phyloP scores from a whole-genome alignment of 2,329 filamentous ascomycete species.

The Xylaria sp. region DNA sequence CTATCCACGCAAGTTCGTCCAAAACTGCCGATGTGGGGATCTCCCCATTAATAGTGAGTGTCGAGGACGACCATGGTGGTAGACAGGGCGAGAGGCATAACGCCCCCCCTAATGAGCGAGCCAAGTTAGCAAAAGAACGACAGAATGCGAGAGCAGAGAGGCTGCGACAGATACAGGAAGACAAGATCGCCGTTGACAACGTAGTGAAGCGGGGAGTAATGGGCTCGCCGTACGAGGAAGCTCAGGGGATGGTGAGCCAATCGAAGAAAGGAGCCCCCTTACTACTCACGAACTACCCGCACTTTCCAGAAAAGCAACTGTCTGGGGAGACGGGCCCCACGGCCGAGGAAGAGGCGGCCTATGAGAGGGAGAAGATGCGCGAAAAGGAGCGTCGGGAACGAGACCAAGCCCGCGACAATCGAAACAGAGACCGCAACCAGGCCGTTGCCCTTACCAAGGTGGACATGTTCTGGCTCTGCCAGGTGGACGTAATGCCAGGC shows the following conservation, averaged over 20 bases:
- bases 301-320: constrained; percentile 7
- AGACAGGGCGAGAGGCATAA: neutral
- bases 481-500: constrained; percentile 15
- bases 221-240: constrained; percentile 27
- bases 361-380: constrained; percentile 19
- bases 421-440: constrained; percentile 21
- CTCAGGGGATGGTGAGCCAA: neutral
- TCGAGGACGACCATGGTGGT: neutral
- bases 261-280: constrained; percentile 9
- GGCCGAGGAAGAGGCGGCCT: constrained; percentile 17
- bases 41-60: neutral
- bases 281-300: constrained; percentile 22
- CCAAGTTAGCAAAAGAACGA: constrained; percentile 14
- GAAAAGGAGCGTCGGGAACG: constrained; percentile 21
- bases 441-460: constrained; percentile 17
- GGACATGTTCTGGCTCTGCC: constrained; percentile 28
- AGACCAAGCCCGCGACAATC: constrained; percentile 18
- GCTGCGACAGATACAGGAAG: constrained; percentile 22
- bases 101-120: constrained; percentile 10
- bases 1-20: neutral
- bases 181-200: constrained; percentile 18
- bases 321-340: constrained; percentile 5
- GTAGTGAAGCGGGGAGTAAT: constrained; percentile 20
- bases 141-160: constrained; percentile 22
- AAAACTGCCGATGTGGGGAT: neutral